Evolutionary conservation across 805 yeast genomes (phyloP).

Genomic region (Scheffersomyces spartinae): DNA sequence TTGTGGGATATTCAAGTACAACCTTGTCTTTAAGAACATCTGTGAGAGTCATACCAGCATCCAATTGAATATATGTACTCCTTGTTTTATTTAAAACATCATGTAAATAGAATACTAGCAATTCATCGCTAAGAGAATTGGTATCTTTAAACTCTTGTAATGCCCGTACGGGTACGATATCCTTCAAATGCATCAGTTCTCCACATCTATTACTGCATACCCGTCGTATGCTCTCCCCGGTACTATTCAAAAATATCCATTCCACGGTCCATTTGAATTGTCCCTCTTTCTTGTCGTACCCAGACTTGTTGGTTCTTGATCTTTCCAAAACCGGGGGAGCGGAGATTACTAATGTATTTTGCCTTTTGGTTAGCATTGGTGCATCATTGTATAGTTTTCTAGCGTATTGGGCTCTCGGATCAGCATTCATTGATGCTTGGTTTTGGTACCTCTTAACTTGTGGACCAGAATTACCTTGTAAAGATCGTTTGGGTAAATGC

Average conservation of each 20-base stretch:
- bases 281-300: slow-evolving; percentile 53
- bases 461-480: no score
- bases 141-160: no score
- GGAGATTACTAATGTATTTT: slow-evolving; percentile 55
- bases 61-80: slow-evolving; percentile 25
- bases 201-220: slow-evolving; percentile 32
- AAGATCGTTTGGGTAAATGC: slow-evolving; percentile 17
- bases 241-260: slow-evolving; percentile 38
- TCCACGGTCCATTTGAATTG: slow-evolving; percentile 73
- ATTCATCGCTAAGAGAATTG: no score
- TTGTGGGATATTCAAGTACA: slow-evolving; percentile 72
- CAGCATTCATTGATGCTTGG: no score
- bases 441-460: no score
- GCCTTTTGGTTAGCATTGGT: slow-evolving; percentile 24
- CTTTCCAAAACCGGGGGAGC: slow-evolving; percentile 72
- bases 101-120: slow-evolving; percentile 2
- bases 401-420: no score
- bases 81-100: slow-evolving; percentile 2
- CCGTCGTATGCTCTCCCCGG: slow-evolving; percentile 6
- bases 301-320: slow-evolving; percentile 49
- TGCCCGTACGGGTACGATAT: slow-evolving; percentile 35
- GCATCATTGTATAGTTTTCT: no score
- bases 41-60: slow-evolving; percentile 25
- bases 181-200: slow-evolving; percentile 23
- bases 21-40: slow-evolving; percentile 42